Conservation (phyloP, 139 green algal genomes). For the Desmodesmus armatus region DNA sequence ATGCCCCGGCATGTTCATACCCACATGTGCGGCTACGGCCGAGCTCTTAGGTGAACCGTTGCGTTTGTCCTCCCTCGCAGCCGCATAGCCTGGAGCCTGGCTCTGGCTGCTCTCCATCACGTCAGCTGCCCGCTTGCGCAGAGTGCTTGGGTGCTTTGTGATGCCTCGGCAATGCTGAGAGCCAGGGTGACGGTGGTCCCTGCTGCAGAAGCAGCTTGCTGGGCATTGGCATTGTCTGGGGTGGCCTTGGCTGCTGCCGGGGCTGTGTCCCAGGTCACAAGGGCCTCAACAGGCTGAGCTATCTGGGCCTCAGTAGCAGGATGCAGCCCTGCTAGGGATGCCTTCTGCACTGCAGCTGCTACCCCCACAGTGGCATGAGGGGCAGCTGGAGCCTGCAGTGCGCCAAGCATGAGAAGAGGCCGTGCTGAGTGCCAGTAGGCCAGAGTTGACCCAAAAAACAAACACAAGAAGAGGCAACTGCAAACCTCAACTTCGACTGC, state of each 20-base stretch:
- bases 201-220: constrained; percentile 2
- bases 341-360: too few relatives aligned
- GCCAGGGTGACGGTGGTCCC: background rate
- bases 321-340: constrained; percentile 50
- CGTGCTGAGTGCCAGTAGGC: too few relatives aligned
- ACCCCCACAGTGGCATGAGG: too few relatives aligned
- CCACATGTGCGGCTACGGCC: constrained; percentile 6
- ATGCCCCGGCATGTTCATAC: constrained; percentile 28
- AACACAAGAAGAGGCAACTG: too few relatives aligned
- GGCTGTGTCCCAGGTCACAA: constrained; percentile 51
- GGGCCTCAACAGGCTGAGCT: constrained; percentile 68
- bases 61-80: constrained; percentile 22
- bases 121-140: constrained; percentile 34
- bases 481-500: too few relatives aligned
- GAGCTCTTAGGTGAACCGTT: too few relatives aligned
- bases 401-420: too few relatives aligned
- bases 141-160: background rate
- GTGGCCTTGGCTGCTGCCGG: constrained; percentile 38
- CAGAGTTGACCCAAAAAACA: too few relatives aligned
- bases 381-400: too few relatives aligned
- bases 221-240: background rate
- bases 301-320: constrained; percentile 48
- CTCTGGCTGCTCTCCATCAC: constrained; percentile 14
- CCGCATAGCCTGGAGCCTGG: constrained; percentile 11
- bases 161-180: background rate